These are phyloP conservation scores for Zopfochytrium polystomum DNA, from an alignment of 371 early-diverging fungal species.

Conservation along the genomic window DNA sequence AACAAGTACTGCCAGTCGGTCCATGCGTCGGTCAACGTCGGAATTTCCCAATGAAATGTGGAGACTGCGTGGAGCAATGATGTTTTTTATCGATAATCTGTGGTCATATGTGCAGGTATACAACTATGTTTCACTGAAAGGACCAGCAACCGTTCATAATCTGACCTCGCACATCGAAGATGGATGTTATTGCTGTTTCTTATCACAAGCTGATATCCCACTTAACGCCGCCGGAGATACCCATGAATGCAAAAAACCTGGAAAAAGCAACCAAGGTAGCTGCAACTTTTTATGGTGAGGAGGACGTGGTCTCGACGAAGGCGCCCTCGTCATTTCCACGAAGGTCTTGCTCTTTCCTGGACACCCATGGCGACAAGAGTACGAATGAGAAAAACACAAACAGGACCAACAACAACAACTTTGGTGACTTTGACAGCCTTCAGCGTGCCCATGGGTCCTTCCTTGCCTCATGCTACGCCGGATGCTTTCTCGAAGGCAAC, in stretches of 20 bases:
- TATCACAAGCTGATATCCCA: slow-evolving; percentile 40
- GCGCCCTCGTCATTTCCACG: too few relatives aligned
- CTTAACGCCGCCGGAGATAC: neutral
- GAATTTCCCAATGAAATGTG: slow-evolving; percentile 41
- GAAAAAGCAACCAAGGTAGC: slow-evolving; percentile 16
- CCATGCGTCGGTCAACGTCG: neutral
- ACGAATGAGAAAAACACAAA: too few relatives aligned
- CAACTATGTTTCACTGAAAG: neutral
- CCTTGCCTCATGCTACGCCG: slow-evolving; percentile 45
- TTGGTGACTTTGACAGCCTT: slow-evolving; percentile 58
- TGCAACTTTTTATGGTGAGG: too few relatives aligned
- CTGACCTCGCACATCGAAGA: slow-evolving; percentile 38
- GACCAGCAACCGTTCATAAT: neutral
- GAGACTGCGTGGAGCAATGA: slow-evolving; percentile 60
- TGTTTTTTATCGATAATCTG: slow-evolving; percentile 68
- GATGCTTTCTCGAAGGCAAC: slow-evolving; percentile 51
- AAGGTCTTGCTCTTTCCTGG: slow-evolving; percentile 8
- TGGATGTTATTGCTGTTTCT: slow-evolving; percentile 61
- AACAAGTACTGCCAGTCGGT: slow-evolving; percentile 11
- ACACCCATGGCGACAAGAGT: too few relatives aligned
- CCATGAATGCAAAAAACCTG: neutral
- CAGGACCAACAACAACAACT: too few relatives aligned
- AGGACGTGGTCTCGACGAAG: too few relatives aligned
- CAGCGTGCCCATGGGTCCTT: slow-evolving; percentile 52
- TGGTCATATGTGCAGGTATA: slow-evolving; percentile 77